Evolutionary conservation across 176 grass and related monocot genomes (phyloP).

Genomic region (Oryza punctata): DNA sequence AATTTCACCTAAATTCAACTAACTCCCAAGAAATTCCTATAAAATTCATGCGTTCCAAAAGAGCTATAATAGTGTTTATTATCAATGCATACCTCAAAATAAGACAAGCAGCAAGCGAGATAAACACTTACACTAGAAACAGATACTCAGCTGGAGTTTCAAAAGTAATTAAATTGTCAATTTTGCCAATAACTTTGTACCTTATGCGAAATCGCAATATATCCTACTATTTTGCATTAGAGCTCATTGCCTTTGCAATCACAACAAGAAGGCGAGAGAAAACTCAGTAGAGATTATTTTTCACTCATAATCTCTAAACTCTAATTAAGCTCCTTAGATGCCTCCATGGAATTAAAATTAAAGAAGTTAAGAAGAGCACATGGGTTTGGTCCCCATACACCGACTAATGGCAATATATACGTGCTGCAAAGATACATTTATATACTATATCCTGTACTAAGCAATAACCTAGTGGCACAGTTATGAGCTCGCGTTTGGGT

Average conservation of each 20-base stretch:
- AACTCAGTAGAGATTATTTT: neutral
- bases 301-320: neutral
- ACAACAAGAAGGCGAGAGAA: neutral
- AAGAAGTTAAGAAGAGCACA: constrained; percentile 68
- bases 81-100: neutral
- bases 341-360: constrained; percentile 48
- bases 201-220: neutral
- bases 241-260: neutral
- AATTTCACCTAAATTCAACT: neutral
- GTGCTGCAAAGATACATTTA: constrained; percentile 48
- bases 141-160: neutral
- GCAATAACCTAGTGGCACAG: constrained; percentile 62
- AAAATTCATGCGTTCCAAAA: neutral
- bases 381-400: constrained; percentile 55
- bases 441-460: constrained; percentile 55
- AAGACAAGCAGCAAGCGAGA: neutral
- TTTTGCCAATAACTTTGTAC: neutral
- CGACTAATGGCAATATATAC: constrained; percentile 50
- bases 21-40: neutral
- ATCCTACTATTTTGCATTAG: neutral
- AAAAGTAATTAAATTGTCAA: neutral
- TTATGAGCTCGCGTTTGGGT: constrained; percentile 57
- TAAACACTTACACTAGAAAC: neutral
- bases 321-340: constrained; percentile 36
- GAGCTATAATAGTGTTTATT: neutral